Evolutionary conservation across 768 basidiomycete genomes (phyloP).

Genomic region (Sporobolomyces pararoseus): DNA sequence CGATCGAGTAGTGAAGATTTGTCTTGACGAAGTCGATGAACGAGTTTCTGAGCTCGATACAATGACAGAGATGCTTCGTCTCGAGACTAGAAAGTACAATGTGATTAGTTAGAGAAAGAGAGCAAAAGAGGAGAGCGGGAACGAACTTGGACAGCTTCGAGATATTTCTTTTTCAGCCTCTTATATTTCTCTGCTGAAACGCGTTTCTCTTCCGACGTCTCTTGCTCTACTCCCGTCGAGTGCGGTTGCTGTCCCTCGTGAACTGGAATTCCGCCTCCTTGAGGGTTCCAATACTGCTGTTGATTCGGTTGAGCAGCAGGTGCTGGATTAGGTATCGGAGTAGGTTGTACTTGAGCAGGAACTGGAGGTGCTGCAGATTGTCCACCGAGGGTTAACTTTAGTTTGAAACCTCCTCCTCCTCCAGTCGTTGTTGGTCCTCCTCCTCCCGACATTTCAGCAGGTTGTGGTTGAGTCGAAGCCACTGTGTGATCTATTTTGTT

Average conservation of each 20-base stretch:
- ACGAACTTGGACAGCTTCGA: conserved; percentile 67
- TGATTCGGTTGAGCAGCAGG: neutral
- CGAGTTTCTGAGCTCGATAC: conserved; percentile 62
- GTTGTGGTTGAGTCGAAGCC: conserved; percentile 9
- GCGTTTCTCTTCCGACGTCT: conserved; percentile 10
- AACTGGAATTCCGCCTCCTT: neutral
- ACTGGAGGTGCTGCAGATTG: conserved; percentile 53
- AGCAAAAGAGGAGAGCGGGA: neutral
- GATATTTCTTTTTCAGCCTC: conserved; percentile 63
- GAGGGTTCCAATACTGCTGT: too few relatives aligned
- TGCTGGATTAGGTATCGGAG: neutral
- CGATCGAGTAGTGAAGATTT: conserved; percentile 50
- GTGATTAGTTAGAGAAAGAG: neutral
- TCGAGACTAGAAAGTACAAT: conserved; percentile 53
- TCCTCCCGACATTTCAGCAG: neutral
- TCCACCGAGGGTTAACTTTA: conserved; percentile 56
- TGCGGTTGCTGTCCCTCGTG: neutral
- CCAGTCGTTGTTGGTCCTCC: neutral
- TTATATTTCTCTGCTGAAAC: conserved; percentile 55
- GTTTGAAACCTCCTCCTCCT: conserved; percentile 23
- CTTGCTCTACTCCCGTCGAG: neutral
- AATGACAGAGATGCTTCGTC: conserved; percentile 61
- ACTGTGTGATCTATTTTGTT: conserved; percentile 1
- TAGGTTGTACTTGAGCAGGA: conserved; percentile 7
- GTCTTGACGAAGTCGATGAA: conserved; percentile 62